Conservation (phyloP, 495 filamentous ascomycete species). For the Hyaloscypha finlandica region DNA sequence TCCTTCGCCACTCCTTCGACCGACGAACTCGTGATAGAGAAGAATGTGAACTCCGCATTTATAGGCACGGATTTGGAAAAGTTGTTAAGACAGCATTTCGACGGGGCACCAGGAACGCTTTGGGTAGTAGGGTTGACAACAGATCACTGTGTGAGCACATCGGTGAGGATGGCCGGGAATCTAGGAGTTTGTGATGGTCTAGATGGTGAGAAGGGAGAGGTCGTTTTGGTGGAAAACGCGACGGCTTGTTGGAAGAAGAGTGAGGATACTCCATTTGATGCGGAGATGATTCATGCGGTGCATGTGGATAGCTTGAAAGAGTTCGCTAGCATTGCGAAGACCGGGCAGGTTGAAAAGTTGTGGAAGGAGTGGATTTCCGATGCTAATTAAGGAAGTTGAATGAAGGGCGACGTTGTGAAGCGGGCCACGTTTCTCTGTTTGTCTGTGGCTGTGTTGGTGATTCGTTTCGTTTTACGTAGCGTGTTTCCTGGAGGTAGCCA, state of each 20-base stretch:
- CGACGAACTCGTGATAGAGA: constrained; percentile 47
- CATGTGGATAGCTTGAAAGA: constrained; percentile 50
- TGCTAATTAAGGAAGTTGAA: too few relatives aligned
- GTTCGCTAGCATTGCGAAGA: constrained; percentile 46
- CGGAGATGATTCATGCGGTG: constrained; percentile 49
- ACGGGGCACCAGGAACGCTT: constrained; percentile 37
- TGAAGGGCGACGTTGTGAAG: too few relatives aligned
- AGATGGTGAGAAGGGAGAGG: constrained; percentile 29
- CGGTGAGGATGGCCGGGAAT: constrained; percentile 52
- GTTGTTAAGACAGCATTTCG: constrained; percentile 33
- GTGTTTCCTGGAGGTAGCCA: too few relatives aligned
- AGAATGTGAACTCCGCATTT: constrained; percentile 51
- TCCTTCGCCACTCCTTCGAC: constrained; percentile 42
- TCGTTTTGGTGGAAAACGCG: neutral
- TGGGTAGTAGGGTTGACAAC: constrained; percentile 48
- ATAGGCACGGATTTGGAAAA: constrained; percentile 48
- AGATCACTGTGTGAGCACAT: constrained; percentile 54
- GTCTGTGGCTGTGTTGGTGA: too few relatives aligned
- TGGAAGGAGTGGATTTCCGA: neutral
- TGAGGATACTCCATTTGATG: constrained; percentile 37
- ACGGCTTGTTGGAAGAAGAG: constrained; percentile 12
- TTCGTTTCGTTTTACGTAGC: too few relatives aligned
- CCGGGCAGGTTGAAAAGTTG: constrained; percentile 36
- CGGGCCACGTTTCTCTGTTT: too few relatives aligned
- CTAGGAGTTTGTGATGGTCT: constrained; percentile 44